Percentiles rank a stretch among this genome's conserved stretches.
These are phyloP conservation scores for Histomonas meleagridis DNA, from an alignment of 208 protist species.

Conservation along the genomic window DNA sequence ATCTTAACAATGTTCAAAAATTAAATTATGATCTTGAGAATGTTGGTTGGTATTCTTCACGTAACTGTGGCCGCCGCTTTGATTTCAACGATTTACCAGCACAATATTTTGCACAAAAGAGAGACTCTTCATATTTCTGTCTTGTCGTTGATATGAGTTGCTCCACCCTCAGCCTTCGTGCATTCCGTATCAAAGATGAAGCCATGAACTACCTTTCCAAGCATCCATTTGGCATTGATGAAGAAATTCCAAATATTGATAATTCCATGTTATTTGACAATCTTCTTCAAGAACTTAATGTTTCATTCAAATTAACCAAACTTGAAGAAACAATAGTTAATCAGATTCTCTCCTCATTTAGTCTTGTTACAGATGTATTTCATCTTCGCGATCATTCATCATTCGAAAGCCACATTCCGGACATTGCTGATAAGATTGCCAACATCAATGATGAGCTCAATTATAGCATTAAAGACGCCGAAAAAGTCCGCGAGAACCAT, in stretches of 20 bases:
- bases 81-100: background rate
- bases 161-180: background rate
- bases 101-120: background rate
- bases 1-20: background rate
- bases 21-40: constrained; percentile 28
- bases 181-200: background rate
- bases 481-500: background rate
- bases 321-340: background rate
- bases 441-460: background rate
- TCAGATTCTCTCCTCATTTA: background rate
- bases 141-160: background rate
- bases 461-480: background rate
- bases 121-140: background rate
- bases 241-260: background rate
- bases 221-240: too few species aligned
- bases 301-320: background rate
- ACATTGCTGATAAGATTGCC: background rate
- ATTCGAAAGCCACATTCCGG: background rate
- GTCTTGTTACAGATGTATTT: constrained; percentile 7
- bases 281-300: background rate
- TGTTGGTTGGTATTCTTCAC: constrained; percentile 19
- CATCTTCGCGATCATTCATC: background rate
- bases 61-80: background rate
- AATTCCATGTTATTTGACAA: background rate
- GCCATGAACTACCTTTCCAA: background rate